Evolutionary conservation across 306 rosid genomes (phyloP).

Genomic region (Purshia tridentata): DNA sequence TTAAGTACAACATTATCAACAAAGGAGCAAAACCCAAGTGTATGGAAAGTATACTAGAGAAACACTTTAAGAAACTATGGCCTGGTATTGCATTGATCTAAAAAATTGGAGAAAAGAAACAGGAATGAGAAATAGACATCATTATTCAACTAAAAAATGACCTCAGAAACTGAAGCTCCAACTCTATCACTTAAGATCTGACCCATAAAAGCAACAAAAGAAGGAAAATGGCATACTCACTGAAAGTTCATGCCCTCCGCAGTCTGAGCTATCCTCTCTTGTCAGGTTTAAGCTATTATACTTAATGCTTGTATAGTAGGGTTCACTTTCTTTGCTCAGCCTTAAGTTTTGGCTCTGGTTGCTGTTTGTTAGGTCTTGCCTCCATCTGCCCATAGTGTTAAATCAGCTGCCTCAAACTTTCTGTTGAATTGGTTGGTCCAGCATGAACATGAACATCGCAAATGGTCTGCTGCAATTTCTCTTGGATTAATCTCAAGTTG

Average conservation of each 20-base stretch:
- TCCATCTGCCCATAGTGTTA: conserved; percentile 77
- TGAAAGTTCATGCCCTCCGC: background rate
- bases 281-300: background rate
- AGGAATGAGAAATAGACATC: background rate
- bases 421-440: conserved; percentile 89
- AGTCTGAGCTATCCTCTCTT: background rate
- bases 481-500: conserved; percentile 88
- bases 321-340: conserved; percentile 6
- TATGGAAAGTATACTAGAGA: background rate
- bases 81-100: conserved; percentile 3
- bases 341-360: conserved; percentile 18
- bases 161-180: conserved; percentile 1
- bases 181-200: background rate
- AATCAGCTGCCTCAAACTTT: conserved; percentile 88
- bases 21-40: background rate
- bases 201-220: background rate
- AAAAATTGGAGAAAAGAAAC: background rate
- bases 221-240: background rate
- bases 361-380: conserved; percentile 69
- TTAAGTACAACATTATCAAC: background rate
- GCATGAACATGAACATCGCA: conserved; percentile 85
- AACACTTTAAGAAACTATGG: background rate
- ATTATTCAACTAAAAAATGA: background rate
- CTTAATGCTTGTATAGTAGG: background rate
- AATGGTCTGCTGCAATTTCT: conserved; percentile 92